These are phyloP conservation scores for Myriosclerotinia scirpicola DNA, from an alignment of 2,329 filamentous ascomycete genomes.

Conservation along the genomic window DNA sequence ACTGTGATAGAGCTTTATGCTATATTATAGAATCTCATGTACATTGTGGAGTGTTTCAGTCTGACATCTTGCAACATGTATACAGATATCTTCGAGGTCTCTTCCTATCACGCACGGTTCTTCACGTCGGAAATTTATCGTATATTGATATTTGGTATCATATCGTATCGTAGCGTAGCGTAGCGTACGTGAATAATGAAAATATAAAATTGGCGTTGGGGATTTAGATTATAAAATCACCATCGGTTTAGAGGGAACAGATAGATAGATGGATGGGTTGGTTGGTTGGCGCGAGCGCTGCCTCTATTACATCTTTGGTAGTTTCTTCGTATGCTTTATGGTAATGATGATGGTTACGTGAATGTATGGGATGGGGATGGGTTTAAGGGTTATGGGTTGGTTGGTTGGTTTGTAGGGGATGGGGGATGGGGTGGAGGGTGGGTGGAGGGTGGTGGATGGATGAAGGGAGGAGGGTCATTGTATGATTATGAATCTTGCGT, in stretches of 20 bases:
- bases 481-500: not conserved
- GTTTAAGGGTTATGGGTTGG: too few species aligned
- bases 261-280: not conserved
- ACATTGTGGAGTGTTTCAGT: not conserved
- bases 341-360: too few species aligned
- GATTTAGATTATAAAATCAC: not conserved
- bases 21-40: not conserved
- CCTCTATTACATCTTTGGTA: too few species aligned
- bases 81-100: not conserved
- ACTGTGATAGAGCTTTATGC: not conserved
- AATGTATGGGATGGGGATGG: not conserved
- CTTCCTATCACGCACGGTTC: not conserved
- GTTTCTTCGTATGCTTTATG: too few species aligned
- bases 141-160: not conserved
- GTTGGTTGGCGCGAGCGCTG: too few species aligned
- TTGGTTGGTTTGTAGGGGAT: not conserved
- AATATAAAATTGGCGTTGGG: not conserved
- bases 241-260: not conserved
- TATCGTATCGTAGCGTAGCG: not conserved
- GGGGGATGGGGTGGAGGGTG: not conserved
- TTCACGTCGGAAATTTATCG: not conserved
- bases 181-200: not conserved
- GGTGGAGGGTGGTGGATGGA: too few species aligned
- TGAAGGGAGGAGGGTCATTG: not conserved
- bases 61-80: not conserved